Conservation (phyloP, 2,329 filamentous ascomycete genomes). For the Nothomitra cinnamomea region DNA sequence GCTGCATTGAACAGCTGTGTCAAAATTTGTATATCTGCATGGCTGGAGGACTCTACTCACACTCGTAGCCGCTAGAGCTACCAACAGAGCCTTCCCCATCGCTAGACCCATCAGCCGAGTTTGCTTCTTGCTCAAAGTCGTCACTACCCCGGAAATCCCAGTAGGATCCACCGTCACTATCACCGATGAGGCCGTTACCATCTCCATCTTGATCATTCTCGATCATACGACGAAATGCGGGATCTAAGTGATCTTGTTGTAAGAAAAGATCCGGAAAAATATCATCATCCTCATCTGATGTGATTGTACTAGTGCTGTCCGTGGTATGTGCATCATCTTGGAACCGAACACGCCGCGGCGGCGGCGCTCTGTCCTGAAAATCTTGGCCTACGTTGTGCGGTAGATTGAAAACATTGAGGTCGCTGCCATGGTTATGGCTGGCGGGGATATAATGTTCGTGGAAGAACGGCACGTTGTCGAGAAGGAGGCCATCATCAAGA, state of each 20-base stretch:
- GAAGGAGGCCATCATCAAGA: slow-evolving; percentile 25
- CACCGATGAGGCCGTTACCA: slow-evolving; percentile 29
- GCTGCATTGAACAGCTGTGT: slow-evolving; percentile 17
- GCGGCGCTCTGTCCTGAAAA: slow-evolving; percentile 8
- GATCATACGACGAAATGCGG: slow-evolving; percentile 54
- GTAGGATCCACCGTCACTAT: slow-evolving; percentile 32
- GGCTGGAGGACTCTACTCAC: slow-evolving; percentile 26
- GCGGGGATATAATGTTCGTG: slow-evolving; percentile 21
- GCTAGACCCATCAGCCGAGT: slow-evolving; percentile 14
- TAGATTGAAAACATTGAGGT: slow-evolving; percentile 4
- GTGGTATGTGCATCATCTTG: slow-evolving; percentile 45
- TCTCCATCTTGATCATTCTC: slow-evolving; percentile 47
- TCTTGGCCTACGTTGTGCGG: slow-evolving; percentile 6
- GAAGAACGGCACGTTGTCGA: slow-evolving; percentile 24
- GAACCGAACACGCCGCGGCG: slow-evolving; percentile 55
- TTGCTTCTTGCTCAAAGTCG: slow-evolving; percentile 15
- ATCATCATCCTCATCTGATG: slow-evolving; percentile 37
- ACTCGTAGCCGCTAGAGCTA: slow-evolving; percentile 31
- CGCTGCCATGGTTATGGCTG: slow-evolving; percentile 22
- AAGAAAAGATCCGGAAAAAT: slow-evolving; percentile 68
- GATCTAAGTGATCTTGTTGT: slow-evolving; percentile 55
- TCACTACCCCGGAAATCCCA: slow-evolving; percentile 43
- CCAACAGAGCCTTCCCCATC: slow-evolving; percentile 29
- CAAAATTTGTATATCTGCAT: background rate
- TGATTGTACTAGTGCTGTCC: slow-evolving; percentile 33